These are phyloP conservation scores for Paraphaeosphaeria sporulosa DNA, from an alignment of 2,329 filamentous ascomycete genomes.

Conservation along the genomic window DNA sequence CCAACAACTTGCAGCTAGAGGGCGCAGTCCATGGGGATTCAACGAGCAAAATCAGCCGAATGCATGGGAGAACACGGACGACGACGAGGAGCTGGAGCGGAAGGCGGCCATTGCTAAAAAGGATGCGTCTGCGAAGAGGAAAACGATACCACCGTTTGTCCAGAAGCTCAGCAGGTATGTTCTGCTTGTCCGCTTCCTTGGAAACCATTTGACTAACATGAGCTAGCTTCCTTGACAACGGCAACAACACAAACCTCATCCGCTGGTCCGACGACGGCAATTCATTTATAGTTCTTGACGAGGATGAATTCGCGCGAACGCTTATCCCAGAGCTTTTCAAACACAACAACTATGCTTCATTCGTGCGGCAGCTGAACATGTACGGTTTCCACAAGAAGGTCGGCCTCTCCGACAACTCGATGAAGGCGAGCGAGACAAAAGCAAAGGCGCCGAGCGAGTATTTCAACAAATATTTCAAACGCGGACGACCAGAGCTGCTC, in stretches of 20 bases:
- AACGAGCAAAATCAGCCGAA: slow-evolving; percentile 52
- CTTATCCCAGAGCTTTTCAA: slow-evolving; percentile 80
- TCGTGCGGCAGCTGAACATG: slow-evolving; percentile 73
- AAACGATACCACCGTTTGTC: slow-evolving; percentile 96
- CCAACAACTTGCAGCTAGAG: slow-evolving; percentile 54
- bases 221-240: slow-evolving; percentile 86
- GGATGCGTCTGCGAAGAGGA: slow-evolving; percentile 87
- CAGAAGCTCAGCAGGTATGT: slow-evolving; percentile 95
- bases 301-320: slow-evolving; percentile 84
- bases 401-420: slow-evolving; percentile 91
- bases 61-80: slow-evolving; percentile 70
- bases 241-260: slow-evolving; percentile 92
- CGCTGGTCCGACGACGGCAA: slow-evolving; percentile 97
- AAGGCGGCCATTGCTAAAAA: slow-evolving; percentile 82
- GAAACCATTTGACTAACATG: slow-evolving; percentile 27
- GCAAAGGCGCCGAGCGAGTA: slow-evolving; percentile 99
- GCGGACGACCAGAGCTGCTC: slow-evolving; percentile 87
- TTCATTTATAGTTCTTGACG: slow-evolving; percentile 95
- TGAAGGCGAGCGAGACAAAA: slow-evolving; percentile 96
- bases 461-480: slow-evolving; percentile 94
- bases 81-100: slow-evolving; percentile 79
- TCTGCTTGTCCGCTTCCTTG: neutral
- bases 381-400: slow-evolving; percentile 65
- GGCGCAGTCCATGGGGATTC: slow-evolving; percentile 47
- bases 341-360: slow-evolving; percentile 81